These are phyloP conservation scores for Hondaea fermentalgiana DNA, from an alignment of 108 stramenopile species.

Conservation along the genomic window DNA sequence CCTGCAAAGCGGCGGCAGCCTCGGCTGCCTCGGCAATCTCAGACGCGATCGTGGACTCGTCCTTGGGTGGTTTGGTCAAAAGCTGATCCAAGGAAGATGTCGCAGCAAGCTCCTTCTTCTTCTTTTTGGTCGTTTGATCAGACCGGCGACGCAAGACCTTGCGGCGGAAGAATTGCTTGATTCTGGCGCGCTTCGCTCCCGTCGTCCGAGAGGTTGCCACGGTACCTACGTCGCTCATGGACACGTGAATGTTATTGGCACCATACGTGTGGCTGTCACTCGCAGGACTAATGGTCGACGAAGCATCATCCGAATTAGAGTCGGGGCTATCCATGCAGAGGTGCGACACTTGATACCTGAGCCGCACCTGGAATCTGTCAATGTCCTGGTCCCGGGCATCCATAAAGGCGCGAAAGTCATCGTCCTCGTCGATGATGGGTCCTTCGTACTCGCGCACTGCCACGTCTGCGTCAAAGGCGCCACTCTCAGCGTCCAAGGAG, in stretches of 20 bases:
- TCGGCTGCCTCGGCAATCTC: neutral
- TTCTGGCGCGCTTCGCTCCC: neutral
- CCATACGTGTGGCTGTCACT: neutral
- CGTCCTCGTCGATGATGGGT: neutral
- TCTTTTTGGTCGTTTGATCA: neutral
- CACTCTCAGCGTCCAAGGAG: neutral
- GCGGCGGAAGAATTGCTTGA: neutral
- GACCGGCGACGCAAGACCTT: neutral
- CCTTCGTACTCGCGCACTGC: neutral
- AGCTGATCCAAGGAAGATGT: neutral
- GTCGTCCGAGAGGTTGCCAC: neutral
- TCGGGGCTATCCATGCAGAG: neutral
- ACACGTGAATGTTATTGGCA: neutral
- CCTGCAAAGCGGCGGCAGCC: neutral
- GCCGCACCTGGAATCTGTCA: neutral
- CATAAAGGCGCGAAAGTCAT: constrained; percentile 1
- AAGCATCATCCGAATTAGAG: neutral
- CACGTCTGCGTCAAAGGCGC: neutral
- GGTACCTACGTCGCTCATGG: neutral
- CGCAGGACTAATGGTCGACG: neutral
- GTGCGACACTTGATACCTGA: neutral
- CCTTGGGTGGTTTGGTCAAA: neutral
- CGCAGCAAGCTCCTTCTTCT: neutral
- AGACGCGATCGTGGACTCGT: neutral
- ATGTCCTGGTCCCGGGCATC: neutral